These are phyloP conservation scores for Apiotrichum gamsii DNA, from an alignment of 1,284 basidiomycete genomes.

Conservation along the genomic window DNA sequence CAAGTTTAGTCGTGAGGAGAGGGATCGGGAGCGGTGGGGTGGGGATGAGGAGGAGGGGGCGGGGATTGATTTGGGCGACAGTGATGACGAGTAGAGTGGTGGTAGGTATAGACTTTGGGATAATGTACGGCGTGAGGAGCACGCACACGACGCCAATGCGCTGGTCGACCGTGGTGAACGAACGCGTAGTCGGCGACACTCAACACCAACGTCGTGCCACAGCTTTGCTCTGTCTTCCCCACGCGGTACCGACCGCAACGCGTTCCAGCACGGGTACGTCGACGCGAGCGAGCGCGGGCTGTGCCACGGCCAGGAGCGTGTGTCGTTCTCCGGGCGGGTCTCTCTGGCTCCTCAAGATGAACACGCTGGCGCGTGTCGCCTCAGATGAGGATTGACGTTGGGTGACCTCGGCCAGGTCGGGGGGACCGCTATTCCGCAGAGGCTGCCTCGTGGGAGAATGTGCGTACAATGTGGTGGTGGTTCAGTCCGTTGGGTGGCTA, in stretches of 20 bases:
- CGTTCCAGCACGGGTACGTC: slow-evolving; percentile 42
- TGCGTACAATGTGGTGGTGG: no score
- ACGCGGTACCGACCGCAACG: slow-evolving; percentile 37
- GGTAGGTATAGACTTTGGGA: not conserved
- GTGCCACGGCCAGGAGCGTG: slow-evolving; percentile 33
- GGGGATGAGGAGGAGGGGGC: slow-evolving; percentile 52
- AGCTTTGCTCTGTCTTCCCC: slow-evolving; percentile 38
- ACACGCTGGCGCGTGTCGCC: no score
- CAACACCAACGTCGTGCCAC: slow-evolving; percentile 35
- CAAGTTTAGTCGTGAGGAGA: slow-evolving; percentile 68
- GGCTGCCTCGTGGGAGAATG: no score
- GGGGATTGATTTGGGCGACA: slow-evolving; percentile 8
- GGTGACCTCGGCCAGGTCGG: no score
- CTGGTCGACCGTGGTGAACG: no score
- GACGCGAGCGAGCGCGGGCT: slow-evolving; percentile 39
- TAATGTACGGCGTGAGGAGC: no score
- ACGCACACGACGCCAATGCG: no score
- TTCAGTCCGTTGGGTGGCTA: no score
- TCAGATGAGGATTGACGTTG: no score
- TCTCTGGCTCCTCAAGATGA: no score
- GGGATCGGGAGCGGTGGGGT: slow-evolving; percentile 58
- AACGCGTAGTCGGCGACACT: no score
- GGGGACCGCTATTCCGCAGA: no score
- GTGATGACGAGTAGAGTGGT: slow-evolving; percentile 17
- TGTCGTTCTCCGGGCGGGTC: slow-evolving; percentile 34